Percentiles rank a stretch among this genome's conserved stretches.
Conservation (phyloP, 2,329 filamentous ascomycete species). For the Pseudocercospora crystallina region DNA sequence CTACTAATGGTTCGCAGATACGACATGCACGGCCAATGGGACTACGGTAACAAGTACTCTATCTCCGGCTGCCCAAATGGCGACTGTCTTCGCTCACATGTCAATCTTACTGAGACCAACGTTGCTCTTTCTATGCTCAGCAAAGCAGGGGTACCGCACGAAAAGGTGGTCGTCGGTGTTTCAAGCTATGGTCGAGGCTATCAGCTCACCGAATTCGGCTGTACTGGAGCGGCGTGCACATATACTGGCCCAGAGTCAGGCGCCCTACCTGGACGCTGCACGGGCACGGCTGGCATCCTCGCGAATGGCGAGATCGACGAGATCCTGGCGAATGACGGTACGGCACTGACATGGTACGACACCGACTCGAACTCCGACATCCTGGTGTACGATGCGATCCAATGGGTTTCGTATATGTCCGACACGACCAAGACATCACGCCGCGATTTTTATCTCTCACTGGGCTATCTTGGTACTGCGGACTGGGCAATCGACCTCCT, state of each 20-base stretch:
- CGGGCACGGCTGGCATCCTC: slow-evolving; percentile 14
- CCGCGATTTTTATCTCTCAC: slow-evolving; percentile 17
- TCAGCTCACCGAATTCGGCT: slow-evolving; percentile 36
- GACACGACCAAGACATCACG: slow-evolving; percentile 28
- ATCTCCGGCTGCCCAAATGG: slow-evolving; percentile 33
- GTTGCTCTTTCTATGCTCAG: slow-evolving; percentile 23
- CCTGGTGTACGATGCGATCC: slow-evolving; percentile 22
- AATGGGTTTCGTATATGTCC: slow-evolving; percentile 29
- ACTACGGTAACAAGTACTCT: slow-evolving; percentile 36
- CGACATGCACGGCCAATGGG: slow-evolving; percentile 42
- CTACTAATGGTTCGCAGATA: no score
- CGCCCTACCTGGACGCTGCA: slow-evolving; percentile 32
- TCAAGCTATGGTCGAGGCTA: slow-evolving; percentile 38
- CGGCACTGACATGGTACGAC: slow-evolving; percentile 1
- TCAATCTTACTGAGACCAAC: slow-evolving; percentile 27
- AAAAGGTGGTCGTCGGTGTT: slow-evolving; percentile 40
- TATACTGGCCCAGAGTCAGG: slow-evolving; percentile 30
- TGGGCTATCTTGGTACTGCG: slow-evolving; percentile 35
- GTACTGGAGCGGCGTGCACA: slow-evolving; percentile 27
- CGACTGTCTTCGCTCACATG: slow-evolving; percentile 35
- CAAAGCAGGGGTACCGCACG: slow-evolving; percentile 18
- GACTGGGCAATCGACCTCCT: slow-evolving; percentile 43
- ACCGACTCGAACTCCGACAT: slow-evolving; percentile 4
- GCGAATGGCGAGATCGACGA: slow-evolving; percentile 5
- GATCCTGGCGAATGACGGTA: slow-evolving; percentile 3